Conservation (phyloP, 805 yeast genomes). For the Wickerhamomyces rabaulensis region DNA sequence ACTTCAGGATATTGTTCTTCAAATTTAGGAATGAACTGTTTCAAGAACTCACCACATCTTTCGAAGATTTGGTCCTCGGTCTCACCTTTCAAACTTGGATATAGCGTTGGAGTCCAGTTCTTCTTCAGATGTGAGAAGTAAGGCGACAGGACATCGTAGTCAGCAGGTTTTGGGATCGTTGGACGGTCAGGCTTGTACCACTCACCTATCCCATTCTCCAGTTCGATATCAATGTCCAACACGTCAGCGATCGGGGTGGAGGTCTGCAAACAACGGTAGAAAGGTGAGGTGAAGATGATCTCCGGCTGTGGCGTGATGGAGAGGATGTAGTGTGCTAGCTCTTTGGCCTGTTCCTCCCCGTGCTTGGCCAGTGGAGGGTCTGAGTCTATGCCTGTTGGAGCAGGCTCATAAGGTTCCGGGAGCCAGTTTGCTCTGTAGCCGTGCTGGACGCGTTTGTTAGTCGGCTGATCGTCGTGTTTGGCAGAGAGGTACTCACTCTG, state of each 20-base stretch:
- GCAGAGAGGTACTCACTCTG: slow-evolving; percentile 31
- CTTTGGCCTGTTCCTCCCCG: slow-evolving; percentile 83
- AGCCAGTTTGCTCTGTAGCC: slow-evolving; percentile 90
- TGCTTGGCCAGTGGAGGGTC: slow-evolving; percentile 87
- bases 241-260: slow-evolving; percentile 60
- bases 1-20: slow-evolving; percentile 54
- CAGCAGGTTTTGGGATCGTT: slow-evolving; percentile 67
- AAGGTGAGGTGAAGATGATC: slow-evolving; percentile 74
- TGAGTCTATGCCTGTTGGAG: slow-evolving; percentile 85
- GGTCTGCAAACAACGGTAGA: slow-evolving; percentile 86
- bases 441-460: slow-evolving; percentile 39
- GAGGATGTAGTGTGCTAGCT: slow-evolving; percentile 59
- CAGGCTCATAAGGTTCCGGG: slow-evolving; percentile 62
- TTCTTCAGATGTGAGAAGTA: slow-evolving; percentile 48
- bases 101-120: slow-evolving; percentile 48
- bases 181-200: slow-evolving; percentile 77
- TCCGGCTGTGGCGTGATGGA: slow-evolving; percentile 57
- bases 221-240: slow-evolving; percentile 50
- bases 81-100: slow-evolving; percentile 71
- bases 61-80: slow-evolving; percentile 60
- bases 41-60: slow-evolving; percentile 55
- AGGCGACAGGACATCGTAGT: slow-evolving; percentile 37
- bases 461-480: neutral
- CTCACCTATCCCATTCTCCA: slow-evolving; percentile 88
- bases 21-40: slow-evolving; percentile 49